These are phyloP conservation scores for Pezicula neosporulosa DNA, from an alignment of 2,329 filamentous ascomycete genomes.

Conservation along the genomic window DNA sequence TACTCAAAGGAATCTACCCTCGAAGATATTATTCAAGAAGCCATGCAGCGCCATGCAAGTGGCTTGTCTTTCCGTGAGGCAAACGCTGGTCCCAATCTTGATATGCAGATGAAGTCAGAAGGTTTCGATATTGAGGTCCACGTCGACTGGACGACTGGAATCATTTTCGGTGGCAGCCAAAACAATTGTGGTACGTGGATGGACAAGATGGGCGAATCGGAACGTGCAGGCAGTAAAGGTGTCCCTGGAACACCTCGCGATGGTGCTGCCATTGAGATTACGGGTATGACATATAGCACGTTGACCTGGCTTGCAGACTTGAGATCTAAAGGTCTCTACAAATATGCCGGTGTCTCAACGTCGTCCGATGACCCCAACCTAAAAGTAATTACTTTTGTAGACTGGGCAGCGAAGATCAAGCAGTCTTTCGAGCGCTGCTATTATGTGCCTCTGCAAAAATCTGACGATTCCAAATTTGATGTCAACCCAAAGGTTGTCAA, in stretches of 20 bases:
- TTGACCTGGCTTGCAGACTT: slow-evolving; percentile 75
- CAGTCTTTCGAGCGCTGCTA: slow-evolving; percentile 89
- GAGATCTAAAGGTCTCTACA: slow-evolving; percentile 64
- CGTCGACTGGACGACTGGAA: slow-evolving; percentile 86
- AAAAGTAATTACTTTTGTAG: slow-evolving; percentile 62
- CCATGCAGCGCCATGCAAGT: slow-evolving; percentile 83
- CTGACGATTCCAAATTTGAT: slow-evolving; percentile 74
- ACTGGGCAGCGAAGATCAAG: slow-evolving; percentile 80
- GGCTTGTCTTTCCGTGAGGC: slow-evolving; percentile 93
- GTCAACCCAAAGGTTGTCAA: slow-evolving; percentile 79
- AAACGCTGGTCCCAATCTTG: slow-evolving; percentile 84
- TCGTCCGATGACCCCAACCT: slow-evolving; percentile 43
- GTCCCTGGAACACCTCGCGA: slow-evolving; percentile 95
- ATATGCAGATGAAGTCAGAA: slow-evolving; percentile 87
- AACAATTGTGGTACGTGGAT: slow-evolving; percentile 98
- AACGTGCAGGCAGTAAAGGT: slow-evolving; percentile 86
- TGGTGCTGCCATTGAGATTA: slow-evolving; percentile 93
- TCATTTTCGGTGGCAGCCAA: slow-evolving; percentile 93
- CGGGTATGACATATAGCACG: slow-evolving; percentile 86
- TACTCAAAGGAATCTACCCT: slow-evolving; percentile 84
- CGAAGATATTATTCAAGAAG: slow-evolving; percentile 88
- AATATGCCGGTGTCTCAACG: slow-evolving; percentile 69
- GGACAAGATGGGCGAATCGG: slow-evolving; percentile 99
- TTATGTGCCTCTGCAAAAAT: slow-evolving; percentile 69
- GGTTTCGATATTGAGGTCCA: slow-evolving; percentile 91